Conservation (phyloP, 192 early-diverging fungal species). For the Spinellus fusiger region DNA sequence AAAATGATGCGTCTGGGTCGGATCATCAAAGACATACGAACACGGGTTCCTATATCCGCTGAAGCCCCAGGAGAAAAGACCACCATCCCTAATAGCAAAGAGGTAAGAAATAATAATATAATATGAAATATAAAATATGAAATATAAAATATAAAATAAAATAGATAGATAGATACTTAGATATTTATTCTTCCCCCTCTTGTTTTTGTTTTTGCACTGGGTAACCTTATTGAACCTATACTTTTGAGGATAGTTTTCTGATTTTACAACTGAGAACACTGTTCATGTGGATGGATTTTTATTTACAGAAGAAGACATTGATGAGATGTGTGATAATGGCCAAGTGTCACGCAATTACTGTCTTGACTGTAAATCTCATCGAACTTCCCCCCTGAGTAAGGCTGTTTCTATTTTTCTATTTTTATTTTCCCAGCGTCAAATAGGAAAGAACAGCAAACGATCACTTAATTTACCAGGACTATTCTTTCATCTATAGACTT, state of each 20-base stretch:
- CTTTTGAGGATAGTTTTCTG: constrained; percentile 37
- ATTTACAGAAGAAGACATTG: constrained; percentile 52
- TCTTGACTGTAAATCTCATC: constrained; percentile 42
- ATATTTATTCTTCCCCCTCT: neutral
- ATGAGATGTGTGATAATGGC: constrained; percentile 51
- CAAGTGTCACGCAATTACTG: constrained; percentile 51
- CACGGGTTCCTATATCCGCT: constrained; percentile 43
- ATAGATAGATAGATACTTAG: neutral
- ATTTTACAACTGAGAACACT: constrained; percentile 43
- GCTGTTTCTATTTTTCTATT: neutral
- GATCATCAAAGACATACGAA: constrained; percentile 47
- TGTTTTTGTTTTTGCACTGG: neutral
- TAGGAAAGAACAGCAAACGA: neutral
- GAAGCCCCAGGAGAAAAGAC: constrained; percentile 47
- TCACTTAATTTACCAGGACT: neutral
- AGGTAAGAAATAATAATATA: constrained; percentile 22
- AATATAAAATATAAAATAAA: neutral
- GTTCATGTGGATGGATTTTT: constrained; percentile 56
- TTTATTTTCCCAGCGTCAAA: too few species aligned
- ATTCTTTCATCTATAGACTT: constrained; percentile 32
- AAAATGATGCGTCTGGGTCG: constrained; percentile 36
- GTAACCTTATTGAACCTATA: neutral
- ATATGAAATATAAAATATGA: neutral
- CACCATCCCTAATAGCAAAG: constrained; percentile 37
- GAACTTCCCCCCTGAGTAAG: constrained; percentile 39